A percentile compares a stretch with the other conserved stretches of the same genome.
Conservation (phyloP, 2,329 filamentous ascomycete species). For the Alternaria metachromatica region DNA sequence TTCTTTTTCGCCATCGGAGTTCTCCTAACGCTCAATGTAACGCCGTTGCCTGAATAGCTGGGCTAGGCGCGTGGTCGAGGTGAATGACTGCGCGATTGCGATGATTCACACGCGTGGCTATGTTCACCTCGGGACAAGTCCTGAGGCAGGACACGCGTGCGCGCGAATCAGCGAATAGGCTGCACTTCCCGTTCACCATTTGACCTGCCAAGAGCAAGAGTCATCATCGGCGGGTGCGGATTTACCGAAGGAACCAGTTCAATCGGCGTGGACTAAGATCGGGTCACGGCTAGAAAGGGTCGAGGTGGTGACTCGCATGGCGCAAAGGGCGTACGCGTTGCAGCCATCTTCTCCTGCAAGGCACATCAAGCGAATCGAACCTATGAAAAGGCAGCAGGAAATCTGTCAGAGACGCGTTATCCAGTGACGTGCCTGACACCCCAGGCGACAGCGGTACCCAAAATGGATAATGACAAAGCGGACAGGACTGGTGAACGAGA, state of each 20-base stretch:
- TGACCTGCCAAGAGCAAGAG: slow-evolving; percentile 23
- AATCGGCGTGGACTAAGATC: slow-evolving; percentile 18
- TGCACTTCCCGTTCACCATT: slow-evolving; percentile 13
- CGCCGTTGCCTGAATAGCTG: slow-evolving; percentile 38
- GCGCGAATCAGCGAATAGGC: slow-evolving; percentile 30
- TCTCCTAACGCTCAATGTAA: slow-evolving; percentile 26
- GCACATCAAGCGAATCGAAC: slow-evolving; percentile 29
- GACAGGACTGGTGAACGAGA: slow-evolving; percentile 19
- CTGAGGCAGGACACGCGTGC: slow-evolving; percentile 30
- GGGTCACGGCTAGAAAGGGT: slow-evolving; percentile 15
- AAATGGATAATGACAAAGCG: slow-evolving; percentile 15
- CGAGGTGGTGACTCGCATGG: slow-evolving; percentile 17
- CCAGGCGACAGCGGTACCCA: slow-evolving; percentile 26
- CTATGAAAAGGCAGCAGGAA: slow-evolving; percentile 21
- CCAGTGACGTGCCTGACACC: slow-evolving; percentile 19
- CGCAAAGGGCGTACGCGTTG: neutral
- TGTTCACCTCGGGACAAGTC: slow-evolving; percentile 22
- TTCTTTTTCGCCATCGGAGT: slow-evolving; percentile 26
- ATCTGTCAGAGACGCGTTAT: slow-evolving; percentile 18
- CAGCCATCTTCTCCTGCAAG: slow-evolving; percentile 28
- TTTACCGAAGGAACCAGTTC: slow-evolving; percentile 25
- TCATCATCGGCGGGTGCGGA: slow-evolving; percentile 24
- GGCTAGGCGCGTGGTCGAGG: slow-evolving; percentile 13
- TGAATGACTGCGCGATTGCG: slow-evolving; percentile 33
- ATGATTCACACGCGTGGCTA: slow-evolving; percentile 44